Base-by-base conservation (phyloP, 306 rosid species). In the Calophaca sinica region DNA sequence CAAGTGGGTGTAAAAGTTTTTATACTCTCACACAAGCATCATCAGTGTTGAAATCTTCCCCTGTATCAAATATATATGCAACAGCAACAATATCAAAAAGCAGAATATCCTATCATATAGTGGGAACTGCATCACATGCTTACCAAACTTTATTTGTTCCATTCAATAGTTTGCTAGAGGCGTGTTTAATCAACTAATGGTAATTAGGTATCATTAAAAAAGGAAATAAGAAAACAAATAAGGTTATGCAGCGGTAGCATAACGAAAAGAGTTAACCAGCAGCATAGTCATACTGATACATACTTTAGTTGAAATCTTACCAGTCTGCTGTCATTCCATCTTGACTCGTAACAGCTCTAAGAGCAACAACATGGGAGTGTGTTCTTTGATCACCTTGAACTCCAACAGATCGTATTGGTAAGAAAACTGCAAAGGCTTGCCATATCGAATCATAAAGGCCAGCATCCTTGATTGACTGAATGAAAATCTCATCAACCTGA, bases 271-370 rank as follows among this genome's bases (percentile, higher is more conserved):
- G 14, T 44, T 50, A 73, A 39, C 49, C 36, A 68, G 66, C 10
- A 64, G 36, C 60, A 62, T 15, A 28, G 10, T 9, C 45, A 80
- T 41, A 29, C 26, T 20, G 46, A 79, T 35, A 33, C 38, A 26
- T 29, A 41, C 49, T 42, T 73, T 20, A 60, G 50, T 71, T 51
- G 62, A 45, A 82, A 70, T 52, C 84, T 75, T 88, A 92, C 98
- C 98, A 94, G 71, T 87, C 97, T 45, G 98, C 97, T 2, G 98
- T 94, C 98, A 94, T 94, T 84, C 97, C 98, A 82, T 94, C 98
- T 78, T 94, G 96, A 85, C 99, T 94, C 5, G 99, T 94, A 55
- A 94, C 97, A 66, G 99, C 99, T 84, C 99, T 83, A 9, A 94
- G 92, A 54, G 93, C 89, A 68, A 94, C 97, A 48, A 92, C 97